Evolutionary conservation across 768 basidiomycete genomes (phyloP).

Genomic region (Boletellus emodensis): DNA sequence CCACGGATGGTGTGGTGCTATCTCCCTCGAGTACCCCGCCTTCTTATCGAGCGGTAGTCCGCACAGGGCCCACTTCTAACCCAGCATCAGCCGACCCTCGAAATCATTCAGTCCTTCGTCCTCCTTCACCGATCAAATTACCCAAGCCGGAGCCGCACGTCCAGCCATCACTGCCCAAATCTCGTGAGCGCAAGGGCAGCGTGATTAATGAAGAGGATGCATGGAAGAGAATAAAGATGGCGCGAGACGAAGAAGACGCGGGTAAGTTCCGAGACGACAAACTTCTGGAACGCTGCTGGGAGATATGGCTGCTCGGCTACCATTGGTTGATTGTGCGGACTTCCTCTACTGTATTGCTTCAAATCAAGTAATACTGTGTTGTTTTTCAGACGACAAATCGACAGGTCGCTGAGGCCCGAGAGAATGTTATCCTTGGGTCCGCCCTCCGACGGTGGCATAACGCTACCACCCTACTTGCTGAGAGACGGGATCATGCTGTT

Average conservation of each 20-base stretch:
- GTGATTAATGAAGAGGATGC: conserved; percentile 68
- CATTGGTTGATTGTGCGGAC: conserved; percentile 69
- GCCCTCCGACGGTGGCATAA: conserved; percentile 61
- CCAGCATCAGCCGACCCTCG: conserved; percentile 11
- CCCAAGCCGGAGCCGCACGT: conserved; percentile 20
- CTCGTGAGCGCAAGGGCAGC: conserved; percentile 43
- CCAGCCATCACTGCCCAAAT: conserved; percentile 17
- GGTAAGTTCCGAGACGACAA: conserved; percentile 61
- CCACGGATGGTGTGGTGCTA: conserved; percentile 28
- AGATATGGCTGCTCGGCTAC: conserved; percentile 68
- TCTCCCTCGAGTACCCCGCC: conserved; percentile 44
- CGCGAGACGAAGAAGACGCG: conserved; percentile 67
- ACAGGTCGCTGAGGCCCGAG: conserved; percentile 67
- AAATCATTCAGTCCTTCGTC: conserved; percentile 11
- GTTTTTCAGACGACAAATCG: conserved; percentile 57
- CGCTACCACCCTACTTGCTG: conserved; percentile 32
- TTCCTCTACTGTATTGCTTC: conserved; percentile 11
- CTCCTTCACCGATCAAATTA: conserved; percentile 31
- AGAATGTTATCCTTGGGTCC: conserved; percentile 57
- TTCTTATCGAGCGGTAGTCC: conserved; percentile 45
- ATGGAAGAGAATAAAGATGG: conserved; percentile 73
- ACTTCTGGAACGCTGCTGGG: conserved; percentile 67
- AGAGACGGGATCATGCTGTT: conserved; percentile 42
- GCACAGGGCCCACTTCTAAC: conserved; percentile 21
- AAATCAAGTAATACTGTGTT: conserved; percentile 9